phyloP scores from a whole-genome alignment of 176 grass and related monocot species.

The Phyllostachys edulis region DNA sequence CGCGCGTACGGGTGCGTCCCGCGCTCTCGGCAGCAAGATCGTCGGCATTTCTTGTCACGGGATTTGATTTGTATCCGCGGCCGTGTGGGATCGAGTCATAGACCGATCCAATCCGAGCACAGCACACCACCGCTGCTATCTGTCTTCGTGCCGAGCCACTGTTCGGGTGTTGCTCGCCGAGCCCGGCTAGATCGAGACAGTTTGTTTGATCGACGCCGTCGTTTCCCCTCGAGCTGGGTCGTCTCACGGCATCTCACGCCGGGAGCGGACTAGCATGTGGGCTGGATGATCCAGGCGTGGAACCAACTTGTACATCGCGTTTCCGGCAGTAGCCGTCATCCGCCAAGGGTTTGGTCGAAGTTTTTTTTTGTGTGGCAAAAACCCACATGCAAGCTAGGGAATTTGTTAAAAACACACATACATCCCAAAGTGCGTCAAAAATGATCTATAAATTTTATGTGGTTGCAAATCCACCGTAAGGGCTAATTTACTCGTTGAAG shows the following conservation, averaged over 20 bases:
- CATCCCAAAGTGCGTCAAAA: too few species aligned
- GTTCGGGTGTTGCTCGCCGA: background rate
- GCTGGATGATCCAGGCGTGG: too few species aligned
- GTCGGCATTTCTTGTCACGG: conserved; percentile 20
- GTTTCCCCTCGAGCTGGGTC: background rate
- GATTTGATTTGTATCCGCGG: background rate
- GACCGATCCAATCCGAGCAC: background rate
- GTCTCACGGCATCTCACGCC: background rate
- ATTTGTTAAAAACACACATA: too few species aligned
- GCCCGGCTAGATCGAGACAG: background rate
- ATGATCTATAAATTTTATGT: too few species aligned
- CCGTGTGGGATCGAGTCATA: background rate
- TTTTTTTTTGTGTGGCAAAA: too few species aligned
- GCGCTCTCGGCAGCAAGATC: conserved; percentile 24
- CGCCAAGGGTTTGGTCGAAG: background rate
- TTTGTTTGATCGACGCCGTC: background rate
- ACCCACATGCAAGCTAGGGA: too few species aligned
- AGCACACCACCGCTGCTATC: background rate
- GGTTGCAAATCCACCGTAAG: too few species aligned
- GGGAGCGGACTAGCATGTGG: background rate
- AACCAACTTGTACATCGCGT: background rate
- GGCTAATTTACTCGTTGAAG: too few species aligned
- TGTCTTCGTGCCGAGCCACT: background rate
- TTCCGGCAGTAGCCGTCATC: background rate
- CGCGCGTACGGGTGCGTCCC: conserved; percentile 40